A percentile compares a stretch with the other conserved stretches of the same genome.
Evolutionary conservation across 306 rosid genomes (phyloP).

Genomic region (Dryas octopetala): DNA sequence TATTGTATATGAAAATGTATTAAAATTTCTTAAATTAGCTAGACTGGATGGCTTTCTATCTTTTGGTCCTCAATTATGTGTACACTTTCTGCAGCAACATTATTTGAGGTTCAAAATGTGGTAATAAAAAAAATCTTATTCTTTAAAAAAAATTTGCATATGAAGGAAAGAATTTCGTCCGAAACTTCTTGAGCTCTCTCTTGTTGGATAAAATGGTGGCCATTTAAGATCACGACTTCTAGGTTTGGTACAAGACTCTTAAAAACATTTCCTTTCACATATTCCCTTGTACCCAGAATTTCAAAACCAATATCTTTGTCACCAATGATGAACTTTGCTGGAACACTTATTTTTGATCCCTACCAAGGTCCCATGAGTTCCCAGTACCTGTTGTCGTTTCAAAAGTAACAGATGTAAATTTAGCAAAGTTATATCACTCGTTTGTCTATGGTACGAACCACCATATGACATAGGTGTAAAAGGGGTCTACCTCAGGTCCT

Average conservation of each 20-base stretch:
- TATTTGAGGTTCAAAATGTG: conserved; percentile 14
- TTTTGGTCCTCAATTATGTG: not conserved
- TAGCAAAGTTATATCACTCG: not conserved
- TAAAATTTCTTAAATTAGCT: conserved; percentile 58
- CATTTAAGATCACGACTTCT: conserved; percentile 17
- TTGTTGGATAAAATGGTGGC: conserved; percentile 36
- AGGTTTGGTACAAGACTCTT: conserved; percentile 20
- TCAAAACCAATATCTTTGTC: conserved; percentile 12
- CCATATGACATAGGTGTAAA: too few species aligned
- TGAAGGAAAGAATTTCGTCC: conserved; percentile 26
- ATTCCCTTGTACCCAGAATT: conserved; percentile 3
- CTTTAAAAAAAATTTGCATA: conserved; percentile 2
- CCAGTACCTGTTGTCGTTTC: conserved; percentile 12
- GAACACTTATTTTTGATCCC: conserved; percentile 4
- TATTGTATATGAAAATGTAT: conserved; percentile 80
- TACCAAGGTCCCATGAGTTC: conserved; percentile 7
- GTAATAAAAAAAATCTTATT: not conserved
- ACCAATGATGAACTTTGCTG: conserved; percentile 13
- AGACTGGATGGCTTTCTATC: conserved; percentile 43
- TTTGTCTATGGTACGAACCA: too few species aligned
- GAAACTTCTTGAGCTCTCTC: conserved; percentile 29
- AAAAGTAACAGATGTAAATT: not conserved
- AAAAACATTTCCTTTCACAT: conserved; percentile 14
- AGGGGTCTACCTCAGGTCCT: not conserved
- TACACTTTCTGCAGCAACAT: conserved; percentile 6